Evolutionary conservation across 2,329 filamentous ascomycete species (phyloP), one percentile per base, ranked within the genome.

Genomic region (Penicillium expansum): DNA sequence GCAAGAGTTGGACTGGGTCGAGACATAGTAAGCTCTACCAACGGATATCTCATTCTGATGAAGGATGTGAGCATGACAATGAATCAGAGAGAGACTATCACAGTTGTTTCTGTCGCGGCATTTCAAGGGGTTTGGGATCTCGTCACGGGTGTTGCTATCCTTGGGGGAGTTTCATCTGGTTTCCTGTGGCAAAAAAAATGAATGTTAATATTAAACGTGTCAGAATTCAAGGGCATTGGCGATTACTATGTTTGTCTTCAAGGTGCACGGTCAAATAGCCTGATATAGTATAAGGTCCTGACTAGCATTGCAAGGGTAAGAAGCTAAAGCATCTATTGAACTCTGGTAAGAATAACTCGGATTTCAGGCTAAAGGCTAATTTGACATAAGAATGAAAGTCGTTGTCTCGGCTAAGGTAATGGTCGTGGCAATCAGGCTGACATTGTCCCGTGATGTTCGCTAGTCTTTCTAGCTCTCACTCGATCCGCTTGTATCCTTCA

Each of bases 391-490:
- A n/a, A 56, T 41, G 13, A 35, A 10, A 38, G 24, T 18, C 14
- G 4, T 11, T 20, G 1, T 39, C 20, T 39, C 51, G 35, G 51
- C 20, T 33, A 48, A n/a, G n/a, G 9, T 30, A n/a, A 16, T 22
- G 22, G 10, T 47, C 18, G 29, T 37, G n/a, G 16, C 14, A 29
- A n/a, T 42, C 37, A 49, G 20, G 22, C 30, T 18, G 20, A 18
- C 22, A 35, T 29, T 42, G 29, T 29, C 29, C 29, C 7, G 9
- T 35, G 22, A 52, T 32, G 6, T 14, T 29, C 9, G 20, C 10
- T 7, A 22, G 47, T 42, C 29, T 59, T 58, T 60, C 38, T 79
- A 59, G 42, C 78, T 41, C 74, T 66, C 61, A 81, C 79, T 57
- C 74, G 67, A 16, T 56, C 20, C 14, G 52, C 49, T 50, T 57